Evolutionary conservation across 164 flowering plant species (phyloP).

Genomic region (Annona cherimola): DNA sequence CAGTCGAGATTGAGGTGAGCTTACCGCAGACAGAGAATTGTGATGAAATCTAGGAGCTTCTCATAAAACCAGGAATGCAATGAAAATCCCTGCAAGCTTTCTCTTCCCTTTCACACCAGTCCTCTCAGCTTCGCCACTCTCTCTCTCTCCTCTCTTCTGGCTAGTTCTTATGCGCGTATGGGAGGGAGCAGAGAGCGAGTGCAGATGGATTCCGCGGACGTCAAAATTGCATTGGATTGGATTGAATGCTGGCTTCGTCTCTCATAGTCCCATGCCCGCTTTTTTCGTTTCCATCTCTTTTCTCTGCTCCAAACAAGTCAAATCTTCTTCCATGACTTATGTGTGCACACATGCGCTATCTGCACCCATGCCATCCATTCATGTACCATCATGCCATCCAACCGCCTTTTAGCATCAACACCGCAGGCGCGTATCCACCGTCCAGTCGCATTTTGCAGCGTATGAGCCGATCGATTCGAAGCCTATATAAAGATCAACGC

Average conservation of each 20-base stretch:
- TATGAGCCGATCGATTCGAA: too few species aligned
- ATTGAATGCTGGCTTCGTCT: constrained; percentile 12
- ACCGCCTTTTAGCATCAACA: too few species aligned
- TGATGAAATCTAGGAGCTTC: background rate
- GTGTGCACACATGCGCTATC: background rate
- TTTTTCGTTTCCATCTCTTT: background rate
- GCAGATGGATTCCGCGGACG: constrained; percentile 23
- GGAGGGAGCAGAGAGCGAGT: background rate
- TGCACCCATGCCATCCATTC: background rate
- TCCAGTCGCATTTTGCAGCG: too few species aligned
- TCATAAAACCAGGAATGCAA: background rate
- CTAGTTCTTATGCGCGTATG: background rate
- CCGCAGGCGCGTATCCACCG: too few species aligned
- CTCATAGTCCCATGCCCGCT: constrained; percentile 1
- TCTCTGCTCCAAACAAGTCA: constrained; percentile 19
- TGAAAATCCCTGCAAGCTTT: constrained; percentile 7
- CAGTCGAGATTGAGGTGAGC: background rate
- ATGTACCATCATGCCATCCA: background rate
- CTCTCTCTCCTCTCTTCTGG: background rate
- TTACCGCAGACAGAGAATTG: background rate
- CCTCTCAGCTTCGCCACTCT: background rate
- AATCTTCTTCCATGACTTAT: constrained; percentile 9
- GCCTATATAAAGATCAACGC: too few species aligned
- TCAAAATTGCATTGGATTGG: constrained; percentile 25
- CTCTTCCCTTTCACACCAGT: background rate